Percentiles rank a stretch among this genome's conserved stretches.
phyloP scores from a whole-genome alignment of 139 green algal species.

The Asterochloris erici region DNA sequence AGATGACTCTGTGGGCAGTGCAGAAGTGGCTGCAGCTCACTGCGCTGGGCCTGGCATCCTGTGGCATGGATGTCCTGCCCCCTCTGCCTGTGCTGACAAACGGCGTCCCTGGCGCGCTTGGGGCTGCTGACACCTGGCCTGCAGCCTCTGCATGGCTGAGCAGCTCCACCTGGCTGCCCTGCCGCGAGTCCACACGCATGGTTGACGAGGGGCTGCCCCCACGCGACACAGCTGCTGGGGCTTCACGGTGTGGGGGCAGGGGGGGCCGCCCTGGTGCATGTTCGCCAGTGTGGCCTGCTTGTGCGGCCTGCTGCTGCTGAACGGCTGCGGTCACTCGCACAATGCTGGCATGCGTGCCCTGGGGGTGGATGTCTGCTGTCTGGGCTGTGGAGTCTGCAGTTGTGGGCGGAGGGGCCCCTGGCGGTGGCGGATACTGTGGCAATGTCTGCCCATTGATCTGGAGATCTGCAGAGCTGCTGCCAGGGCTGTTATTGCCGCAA shows the following conservation, averaged over 20 bases:
- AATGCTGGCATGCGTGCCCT: conserved; percentile 10
- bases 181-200: background rate
- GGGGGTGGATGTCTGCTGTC: background rate
- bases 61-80: too few species aligned
- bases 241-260: background rate
- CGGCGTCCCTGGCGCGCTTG: background rate
- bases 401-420: background rate
- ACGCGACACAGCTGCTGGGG: background rate
- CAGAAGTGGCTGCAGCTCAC: too few species aligned
- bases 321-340: background rate
- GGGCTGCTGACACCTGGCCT: background rate
- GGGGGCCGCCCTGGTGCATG: background rate
- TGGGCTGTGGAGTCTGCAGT: background rate
- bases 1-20: too few species aligned
- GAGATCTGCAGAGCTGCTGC: too few species aligned
- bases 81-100: too few species aligned
- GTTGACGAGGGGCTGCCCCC: too few species aligned
- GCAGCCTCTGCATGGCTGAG: background rate
- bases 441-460: too few species aligned
- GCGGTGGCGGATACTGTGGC: background rate
- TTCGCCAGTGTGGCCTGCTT: background rate
- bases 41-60: too few species aligned
- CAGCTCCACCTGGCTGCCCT: background rate
- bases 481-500: too few species aligned
- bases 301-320: background rate